These are phyloP conservation scores for Alloteropsis semialata DNA, from an alignment of 176 grass and related monocot genomes.

Conservation along the genomic window DNA sequence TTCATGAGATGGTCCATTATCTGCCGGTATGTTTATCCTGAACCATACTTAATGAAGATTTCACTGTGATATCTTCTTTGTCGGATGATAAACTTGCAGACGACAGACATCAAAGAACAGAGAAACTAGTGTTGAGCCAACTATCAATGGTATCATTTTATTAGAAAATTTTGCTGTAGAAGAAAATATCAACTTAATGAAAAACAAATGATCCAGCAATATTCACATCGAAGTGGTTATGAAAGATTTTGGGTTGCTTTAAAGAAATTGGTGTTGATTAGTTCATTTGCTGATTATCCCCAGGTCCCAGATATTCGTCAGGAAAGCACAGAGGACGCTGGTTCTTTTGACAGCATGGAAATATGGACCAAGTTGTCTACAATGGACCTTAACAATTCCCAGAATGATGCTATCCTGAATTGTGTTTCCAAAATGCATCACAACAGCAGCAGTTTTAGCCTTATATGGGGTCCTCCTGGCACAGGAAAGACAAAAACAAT, in stretches of 20 bases:
- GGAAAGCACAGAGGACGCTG: not conserved
- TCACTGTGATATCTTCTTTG: not conserved
- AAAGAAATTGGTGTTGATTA: not conserved
- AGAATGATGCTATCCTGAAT: conserved; percentile 42
- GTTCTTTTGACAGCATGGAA: conserved; percentile 23
- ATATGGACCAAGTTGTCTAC: conserved; percentile 42
- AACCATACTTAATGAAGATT: not conserved
- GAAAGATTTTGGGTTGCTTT: not conserved
- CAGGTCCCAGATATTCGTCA: conserved; percentile 15
- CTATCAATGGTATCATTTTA: not conserved
- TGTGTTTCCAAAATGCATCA: conserved; percentile 48
- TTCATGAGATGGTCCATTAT: conserved; percentile 23
- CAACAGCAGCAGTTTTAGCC: conserved; percentile 35
- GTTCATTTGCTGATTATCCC: conserved; percentile 20
- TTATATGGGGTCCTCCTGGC: conserved; percentile 81
- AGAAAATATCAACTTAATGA: not conserved
- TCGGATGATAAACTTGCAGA: not conserved
- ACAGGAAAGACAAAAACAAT: conserved; percentile 80
- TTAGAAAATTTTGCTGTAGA: not conserved
- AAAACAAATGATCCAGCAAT: not conserved
- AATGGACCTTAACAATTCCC: conserved; percentile 57
- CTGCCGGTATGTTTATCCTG: conserved; percentile 29
- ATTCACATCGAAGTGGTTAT: not conserved
- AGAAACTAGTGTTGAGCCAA: not conserved
- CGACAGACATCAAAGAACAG: not conserved